Base-by-base conservation (phyloP, 352 stramenopile species). In the Globisporangium uncinulatum region DNA sequence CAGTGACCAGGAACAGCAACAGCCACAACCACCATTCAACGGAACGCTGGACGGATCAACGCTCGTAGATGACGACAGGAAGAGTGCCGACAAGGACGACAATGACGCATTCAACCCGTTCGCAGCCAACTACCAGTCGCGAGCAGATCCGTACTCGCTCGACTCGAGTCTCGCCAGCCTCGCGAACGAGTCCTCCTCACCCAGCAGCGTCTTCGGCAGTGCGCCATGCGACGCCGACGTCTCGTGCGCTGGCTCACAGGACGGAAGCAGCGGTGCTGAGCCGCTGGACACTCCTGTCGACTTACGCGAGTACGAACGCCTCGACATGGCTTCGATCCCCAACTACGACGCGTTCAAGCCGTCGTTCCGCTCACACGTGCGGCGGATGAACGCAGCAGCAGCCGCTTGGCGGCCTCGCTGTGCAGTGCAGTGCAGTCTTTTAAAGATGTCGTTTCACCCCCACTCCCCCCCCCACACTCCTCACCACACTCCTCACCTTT, bases 21-120 rank as follows among this genome's bases (percentile, higher is more conserved):
- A n/a, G 41, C 41, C 41, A 8, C 41, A 9, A 14, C 14, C 14
- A 17, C 14, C 19, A 6, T 4, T 17, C 41, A n/a, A 20, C 41
- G 41, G 14, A 15, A 43, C 37, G 34, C 34, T 39, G 34, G 34
- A 13, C 34, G 34, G 10, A 8, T 8, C 34, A 15, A 43, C 10
- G 37, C 10, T 11, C 10, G 37, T 10, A 15, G 37, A 17, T 19
- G 46, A 14, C 20, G 32, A 54, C 24, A 61, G 24, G 32, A 43
- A 20, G 9, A 46, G 21, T 21, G 44, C 13, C 21, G 32, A 39
- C 7, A 39, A 65, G 15, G 65, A 67, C 1, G 79, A 92, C 56
- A 73, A 91, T 32, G 83, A 91, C 32, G 63, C 54, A 0, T 69
- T 88, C 56, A 93, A 93, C 45, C 83, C 83, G 34, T 93, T 93